Evolutionary conservation across 2,329 filamentous ascomycete species (phyloP), one percentile per base, ranked within the genome.

Genomic region (Trichophyton verrucosum): DNA sequence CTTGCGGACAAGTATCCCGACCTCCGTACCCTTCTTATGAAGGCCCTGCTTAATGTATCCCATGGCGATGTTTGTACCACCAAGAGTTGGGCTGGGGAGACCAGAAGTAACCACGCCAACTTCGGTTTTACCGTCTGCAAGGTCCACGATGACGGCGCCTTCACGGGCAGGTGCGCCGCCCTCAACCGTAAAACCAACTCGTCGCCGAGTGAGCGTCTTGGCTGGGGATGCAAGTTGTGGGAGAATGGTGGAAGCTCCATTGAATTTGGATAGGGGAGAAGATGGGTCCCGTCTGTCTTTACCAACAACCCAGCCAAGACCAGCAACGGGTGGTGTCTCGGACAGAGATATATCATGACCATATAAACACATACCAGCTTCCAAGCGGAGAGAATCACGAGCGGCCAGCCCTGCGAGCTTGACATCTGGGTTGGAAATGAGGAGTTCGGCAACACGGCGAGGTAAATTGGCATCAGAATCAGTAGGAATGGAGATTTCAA

Each of bases 321-420:
- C 80, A 1, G 82, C 86, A 70, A 85, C 82, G 3, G 87, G 84
- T 0, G 86, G 86, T 1, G 86, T 88, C 9, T 82, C 87, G 0
- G 78, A 78, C 61, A 96, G 92, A 72, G 95, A 86, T 42, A 99
- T 82, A 73, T 99, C 94, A 76, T 97, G 90, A n/a, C 94, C 94
- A 76, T 99, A 99, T n/a, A 99, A 82, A 75, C 94, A 99, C 92
- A 99, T 95, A 63, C 94, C 94, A 0, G 94, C 94, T 77, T 99
- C 94, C 33, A 99, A 84, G 55, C 94, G 86, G 62, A 99, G 83
- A 64, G 88, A 95, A 74, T 99, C 94, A 65, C 94, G 84, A 1
- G 94, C 90, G 8, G 91, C 94, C 0, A 99, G 82, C 2, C 94
- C 94, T 1, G 92, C 91, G 53, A 96, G 82, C 69, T 87, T 86